Base-by-base conservation (phyloP, 2,329 filamentous ascomycete species). In the Neospermospora avenae region DNA sequence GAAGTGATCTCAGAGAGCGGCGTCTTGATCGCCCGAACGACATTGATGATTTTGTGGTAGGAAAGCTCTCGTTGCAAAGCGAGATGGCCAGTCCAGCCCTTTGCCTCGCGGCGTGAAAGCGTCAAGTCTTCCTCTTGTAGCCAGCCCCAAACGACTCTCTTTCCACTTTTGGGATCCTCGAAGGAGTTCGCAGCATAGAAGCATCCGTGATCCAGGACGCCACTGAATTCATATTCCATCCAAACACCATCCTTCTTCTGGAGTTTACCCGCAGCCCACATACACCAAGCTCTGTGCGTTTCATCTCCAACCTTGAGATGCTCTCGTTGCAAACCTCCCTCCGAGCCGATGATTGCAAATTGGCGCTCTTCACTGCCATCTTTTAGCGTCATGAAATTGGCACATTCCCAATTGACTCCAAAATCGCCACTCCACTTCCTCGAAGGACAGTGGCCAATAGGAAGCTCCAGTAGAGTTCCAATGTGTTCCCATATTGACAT, bases 21-120 rank as follows among this genome's bases (percentile, higher is more conserved):
- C 14, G 25, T 25, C 5, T 48, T n/a, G 4, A 48, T 11, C 6
- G 44, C 44, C 22, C 18, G n/a, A 31, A 45, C 22, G 25, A 16
- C 35, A 2, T 57, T n/a, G 1, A 45, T 20, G 20, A 57, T 39
- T 6, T 60, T 52, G 22, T 64, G 58, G 35, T 62, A 24, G 42
- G 53, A 67, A n/a, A 67, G 13, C 44, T 65, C 65, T 52, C 63
- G 57, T 20, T 61, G 61, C 18, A 60, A 55, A 13, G 51, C 22
- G 7, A 65, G 39, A 52, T 55, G 62, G 20, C 65, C 65, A 20
- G 57, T 59, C 65, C 65, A 67, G 3, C 57, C 61, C 55, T 67
- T 54, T 11, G 61, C 25, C 55, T 31, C 31, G 24, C 14, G 14
- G 4, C 18, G 51, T 8, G 10, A 31, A 20, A 54, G 51, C 18